phyloP scores from a whole-genome alignment of 2,329 filamentous ascomycete genomes.

The Bipolaris gigantea region DNA sequence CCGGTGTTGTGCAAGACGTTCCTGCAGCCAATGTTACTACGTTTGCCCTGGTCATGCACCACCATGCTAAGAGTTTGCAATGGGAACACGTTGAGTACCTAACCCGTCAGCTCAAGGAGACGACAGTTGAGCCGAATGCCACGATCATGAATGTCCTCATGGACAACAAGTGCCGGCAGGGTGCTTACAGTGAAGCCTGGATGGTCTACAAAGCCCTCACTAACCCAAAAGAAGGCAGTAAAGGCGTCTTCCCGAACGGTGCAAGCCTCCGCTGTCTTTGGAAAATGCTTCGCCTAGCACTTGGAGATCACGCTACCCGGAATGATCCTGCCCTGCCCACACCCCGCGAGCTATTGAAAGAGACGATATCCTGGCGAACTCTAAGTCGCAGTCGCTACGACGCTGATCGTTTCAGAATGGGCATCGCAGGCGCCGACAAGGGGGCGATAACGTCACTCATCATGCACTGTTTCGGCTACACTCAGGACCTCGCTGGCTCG shows the following conservation, averaged over 20 bases:
- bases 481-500: constrained; percentile 37
- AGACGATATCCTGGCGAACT: constrained; percentile 37
- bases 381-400: constrained; percentile 28
- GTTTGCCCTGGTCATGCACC: constrained; percentile 37
- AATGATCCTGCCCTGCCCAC: constrained; percentile 29
- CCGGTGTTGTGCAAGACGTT: constrained; percentile 12
- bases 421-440: constrained; percentile 26
- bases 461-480: constrained; percentile 43
- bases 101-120: constrained; percentile 26
- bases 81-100: constrained; percentile 44
- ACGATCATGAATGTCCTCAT: constrained; percentile 41
- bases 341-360: constrained; percentile 36
- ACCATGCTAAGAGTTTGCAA: constrained; percentile 31
- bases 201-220: constrained; percentile 33
- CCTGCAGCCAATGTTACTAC: constrained; percentile 36
- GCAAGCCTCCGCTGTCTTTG: constrained; percentile 35
- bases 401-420: constrained; percentile 30
- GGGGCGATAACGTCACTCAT: constrained; percentile 32
- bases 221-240: constrained; percentile 16
- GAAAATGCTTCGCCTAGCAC: constrained; percentile 38
- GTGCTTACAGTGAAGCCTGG: constrained; percentile 36
- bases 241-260: constrained; percentile 36
- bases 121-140: constrained; percentile 24
- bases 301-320: constrained; percentile 22
- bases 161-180: constrained; percentile 33